Percentiles rank a stretch among this genome's conserved stretches.
phyloP scores from a whole-genome alignment of 2,329 filamentous ascomycete species.

The Harringtonia aguacate region DNA sequence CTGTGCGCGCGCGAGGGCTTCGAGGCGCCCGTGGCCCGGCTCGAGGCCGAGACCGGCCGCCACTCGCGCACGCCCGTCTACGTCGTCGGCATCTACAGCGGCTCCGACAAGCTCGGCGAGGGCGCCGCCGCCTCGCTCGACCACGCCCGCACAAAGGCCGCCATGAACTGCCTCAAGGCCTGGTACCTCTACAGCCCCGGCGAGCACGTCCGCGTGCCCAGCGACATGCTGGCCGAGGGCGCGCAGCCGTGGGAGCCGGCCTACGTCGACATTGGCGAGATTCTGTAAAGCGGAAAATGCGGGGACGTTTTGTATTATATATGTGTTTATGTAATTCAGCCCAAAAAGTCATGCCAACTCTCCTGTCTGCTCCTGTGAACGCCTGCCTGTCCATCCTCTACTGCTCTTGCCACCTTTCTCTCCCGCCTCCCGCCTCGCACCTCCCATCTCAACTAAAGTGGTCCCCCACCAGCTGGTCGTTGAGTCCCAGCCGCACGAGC shows the following conservation, averaged over 20 bases:
- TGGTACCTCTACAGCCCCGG: constrained; percentile 94
- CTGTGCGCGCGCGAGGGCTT: constrained; percentile 87
- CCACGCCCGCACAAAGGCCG: constrained; percentile 66
- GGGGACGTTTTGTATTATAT: background rate
- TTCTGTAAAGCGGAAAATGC: constrained; percentile 32
- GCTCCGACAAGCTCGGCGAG: constrained; percentile 83
- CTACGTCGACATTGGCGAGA: constrained; percentile 61
- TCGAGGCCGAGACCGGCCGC: constrained; percentile 86
- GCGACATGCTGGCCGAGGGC: constrained; percentile 53
- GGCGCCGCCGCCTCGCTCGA: constrained; percentile 70
- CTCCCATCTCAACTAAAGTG: constrained; percentile 58
- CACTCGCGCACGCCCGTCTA: constrained; percentile 78
- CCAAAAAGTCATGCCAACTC: background rate
- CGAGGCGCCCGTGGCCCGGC: constrained; percentile 71
- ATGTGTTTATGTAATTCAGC: constrained; percentile 4
- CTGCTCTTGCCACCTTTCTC: too few species aligned
- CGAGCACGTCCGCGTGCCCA: constrained; percentile 52
- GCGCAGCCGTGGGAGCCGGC: constrained; percentile 55
- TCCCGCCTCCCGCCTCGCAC: background rate
- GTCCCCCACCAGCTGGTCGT: constrained; percentile 51
- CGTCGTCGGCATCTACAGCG: constrained; percentile 89
- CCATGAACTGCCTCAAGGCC: constrained; percentile 75
- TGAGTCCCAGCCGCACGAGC: constrained; percentile 36
- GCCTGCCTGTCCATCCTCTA: too few species aligned
- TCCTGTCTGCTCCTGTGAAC: too few species aligned